phyloP scores from a whole-genome alignment of 148 eudicot genomes.

The Camellia sinensis region DNA sequence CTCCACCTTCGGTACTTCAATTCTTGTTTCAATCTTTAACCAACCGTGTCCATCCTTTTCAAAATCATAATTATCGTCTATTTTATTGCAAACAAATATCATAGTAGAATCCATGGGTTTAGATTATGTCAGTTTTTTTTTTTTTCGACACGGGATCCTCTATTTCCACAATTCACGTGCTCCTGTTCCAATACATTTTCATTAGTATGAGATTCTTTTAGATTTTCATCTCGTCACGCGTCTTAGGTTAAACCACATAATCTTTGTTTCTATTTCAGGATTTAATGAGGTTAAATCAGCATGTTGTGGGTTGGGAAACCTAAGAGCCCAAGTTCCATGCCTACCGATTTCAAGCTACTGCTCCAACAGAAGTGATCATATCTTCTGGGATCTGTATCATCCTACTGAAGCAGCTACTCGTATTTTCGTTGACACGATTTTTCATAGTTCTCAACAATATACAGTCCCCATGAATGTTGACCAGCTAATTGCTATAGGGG shows the following conservation, averaged over 20 bases:
- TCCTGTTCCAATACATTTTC: no score
- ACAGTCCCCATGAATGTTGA: slow-evolving; percentile 49
- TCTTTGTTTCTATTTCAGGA: slow-evolving; percentile 39
- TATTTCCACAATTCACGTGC: background rate
- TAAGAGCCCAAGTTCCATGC: slow-evolving; percentile 66
- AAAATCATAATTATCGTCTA: no score
- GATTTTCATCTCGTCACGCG: background rate
- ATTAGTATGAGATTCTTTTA: no score
- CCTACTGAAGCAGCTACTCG: slow-evolving; percentile 73
- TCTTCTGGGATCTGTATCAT: slow-evolving; percentile 89
- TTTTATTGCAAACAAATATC: no score
- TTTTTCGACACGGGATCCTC: no score
- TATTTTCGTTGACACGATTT: slow-evolving; percentile 34
- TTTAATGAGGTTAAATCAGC: slow-evolving; percentile 70
- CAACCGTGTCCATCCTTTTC: no score
- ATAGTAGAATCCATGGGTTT: no score
- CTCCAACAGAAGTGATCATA: slow-evolving; percentile 55
- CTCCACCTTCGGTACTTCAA: slow-evolving; percentile 44
- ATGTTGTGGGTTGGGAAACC: slow-evolving; percentile 78
- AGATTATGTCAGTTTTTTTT: no score
- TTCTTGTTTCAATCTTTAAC: no score
- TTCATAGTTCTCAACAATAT: slow-evolving; percentile 35
- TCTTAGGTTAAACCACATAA: background rate
- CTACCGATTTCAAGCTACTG: slow-evolving; percentile 59
- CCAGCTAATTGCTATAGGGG: slow-evolving; percentile 39